Evolutionary conservation across 2,329 filamentous ascomycete genomes (phyloP).

Genomic region (Pseudocercospora fuligena): DNA sequence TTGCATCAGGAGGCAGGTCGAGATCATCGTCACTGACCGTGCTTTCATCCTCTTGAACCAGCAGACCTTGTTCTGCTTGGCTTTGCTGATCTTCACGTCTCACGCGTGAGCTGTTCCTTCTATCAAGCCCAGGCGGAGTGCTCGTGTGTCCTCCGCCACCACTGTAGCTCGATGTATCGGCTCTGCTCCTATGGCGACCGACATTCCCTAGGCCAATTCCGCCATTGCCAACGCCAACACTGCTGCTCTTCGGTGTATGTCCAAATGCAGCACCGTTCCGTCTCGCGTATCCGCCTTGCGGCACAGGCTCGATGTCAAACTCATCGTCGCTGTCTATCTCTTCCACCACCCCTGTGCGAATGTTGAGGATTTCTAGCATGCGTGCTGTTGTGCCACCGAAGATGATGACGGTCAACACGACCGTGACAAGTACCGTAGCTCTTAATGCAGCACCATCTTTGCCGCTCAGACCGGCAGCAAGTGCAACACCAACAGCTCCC

Average conservation of each 20-base stretch:
- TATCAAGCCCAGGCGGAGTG: constrained; percentile 50
- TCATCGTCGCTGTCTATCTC: constrained; percentile 98
- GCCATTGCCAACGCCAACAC: constrained; percentile 51
- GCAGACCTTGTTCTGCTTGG: constrained; percentile 59
- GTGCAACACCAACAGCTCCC: constrained; percentile 91
- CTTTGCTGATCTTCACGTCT: constrained; percentile 49
- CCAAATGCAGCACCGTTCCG: constrained; percentile 77
- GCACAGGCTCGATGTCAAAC: constrained; percentile 84
- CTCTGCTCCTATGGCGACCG: constrained; percentile 40
- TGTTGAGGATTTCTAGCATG: constrained; percentile 97
- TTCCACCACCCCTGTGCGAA: constrained; percentile 92
- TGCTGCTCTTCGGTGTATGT: constrained; percentile 68
- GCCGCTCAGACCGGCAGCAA: constrained; percentile 85
- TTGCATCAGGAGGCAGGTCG: constrained; percentile 63
- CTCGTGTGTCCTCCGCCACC: constrained; percentile 61
- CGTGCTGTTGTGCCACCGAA: constrained; percentile 96
- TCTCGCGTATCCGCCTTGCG: constrained; percentile 74
- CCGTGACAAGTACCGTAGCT: constrained; percentile 95
- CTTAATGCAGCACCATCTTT: constrained; percentile 74
- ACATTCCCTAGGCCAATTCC: constrained; percentile 38
- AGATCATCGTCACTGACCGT: constrained; percentile 58
- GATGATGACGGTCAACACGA: constrained; percentile 97
- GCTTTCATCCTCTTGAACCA: constrained; percentile 53
- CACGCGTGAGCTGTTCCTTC: constrained; percentile 58
- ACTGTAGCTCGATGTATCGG: constrained; percentile 63